phyloP scores from a whole-genome alignment of 2,329 filamentous ascomycete genomes.

The Bipolaris bicolor region DNA sequence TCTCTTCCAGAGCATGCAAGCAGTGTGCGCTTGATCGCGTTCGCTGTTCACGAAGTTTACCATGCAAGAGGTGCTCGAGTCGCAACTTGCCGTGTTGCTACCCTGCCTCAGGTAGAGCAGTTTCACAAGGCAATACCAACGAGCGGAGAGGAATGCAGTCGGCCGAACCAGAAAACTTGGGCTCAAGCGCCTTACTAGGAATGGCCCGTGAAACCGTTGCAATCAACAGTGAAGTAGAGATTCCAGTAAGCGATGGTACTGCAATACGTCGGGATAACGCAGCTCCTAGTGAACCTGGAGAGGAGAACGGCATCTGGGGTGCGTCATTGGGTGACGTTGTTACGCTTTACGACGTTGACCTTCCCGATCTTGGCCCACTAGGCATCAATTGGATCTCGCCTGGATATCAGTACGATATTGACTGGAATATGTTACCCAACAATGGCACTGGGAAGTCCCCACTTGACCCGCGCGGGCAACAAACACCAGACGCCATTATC shows the following conservation, averaged over 20 bases:
- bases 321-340: background rate
- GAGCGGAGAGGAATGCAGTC: background rate
- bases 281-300: background rate
- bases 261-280: slow-evolving; percentile 24
- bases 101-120: background rate
- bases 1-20: background rate
- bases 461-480: background rate
- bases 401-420: slow-evolving; percentile 12
- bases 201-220: background rate
- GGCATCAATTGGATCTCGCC: slow-evolving; percentile 20
- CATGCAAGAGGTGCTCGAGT: background rate
- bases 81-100: background rate
- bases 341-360: slow-evolving; percentile 8
- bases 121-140: background rate
- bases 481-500: background rate
- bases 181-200: background rate
- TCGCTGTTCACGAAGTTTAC: background rate
- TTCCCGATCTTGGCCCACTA: slow-evolving; percentile 8
- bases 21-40: background rate
- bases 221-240: background rate
- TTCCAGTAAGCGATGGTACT: background rate
- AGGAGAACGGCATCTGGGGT: background rate
- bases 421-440: slow-evolving; percentile 13
- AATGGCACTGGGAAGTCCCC: background rate
- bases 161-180: background rate